Percentiles rank a stretch among this genome's conserved stretches.
Conservation (phyloP, 306 rosid species). For the Mimosa pudica region DNA sequence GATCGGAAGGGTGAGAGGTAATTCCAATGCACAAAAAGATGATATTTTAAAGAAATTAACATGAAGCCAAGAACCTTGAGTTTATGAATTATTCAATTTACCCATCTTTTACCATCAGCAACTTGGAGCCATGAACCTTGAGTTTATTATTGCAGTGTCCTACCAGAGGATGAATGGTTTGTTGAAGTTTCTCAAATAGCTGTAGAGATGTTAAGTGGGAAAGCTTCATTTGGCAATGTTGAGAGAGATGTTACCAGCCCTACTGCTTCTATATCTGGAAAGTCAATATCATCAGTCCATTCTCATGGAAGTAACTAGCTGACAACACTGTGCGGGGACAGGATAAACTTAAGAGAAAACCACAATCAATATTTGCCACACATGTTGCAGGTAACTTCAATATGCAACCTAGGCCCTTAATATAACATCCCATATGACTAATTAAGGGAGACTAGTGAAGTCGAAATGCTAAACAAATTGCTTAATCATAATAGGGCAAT, state of each 20-base stretch:
- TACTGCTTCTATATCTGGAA: constrained; percentile 49
- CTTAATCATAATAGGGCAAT: no score
- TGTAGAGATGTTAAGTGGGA: constrained; percentile 72
- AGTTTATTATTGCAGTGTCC: constrained; percentile 48
- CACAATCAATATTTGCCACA: neutral
- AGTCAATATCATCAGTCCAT: constrained; percentile 48
- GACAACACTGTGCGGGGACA: constrained; percentile 14
- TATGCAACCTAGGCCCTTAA: no score
- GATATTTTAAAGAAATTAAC: no score
- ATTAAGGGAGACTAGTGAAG: no score
- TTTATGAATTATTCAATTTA: neutral
- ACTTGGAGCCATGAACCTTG: constrained; percentile 23
- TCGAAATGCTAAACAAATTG: no score
- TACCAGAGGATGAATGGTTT: constrained; percentile 96
- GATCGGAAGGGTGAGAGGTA: no score
- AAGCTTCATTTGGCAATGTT: constrained; percentile 54
- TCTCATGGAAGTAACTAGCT: constrained; percentile 56
- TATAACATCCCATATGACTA: no score
- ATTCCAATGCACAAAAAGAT: no score
- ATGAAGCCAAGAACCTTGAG: no score
- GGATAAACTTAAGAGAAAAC: constrained; percentile 6
- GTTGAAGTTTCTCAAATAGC: constrained; percentile 90
- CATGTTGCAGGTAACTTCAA: neutral
- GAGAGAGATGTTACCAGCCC: constrained; percentile 73
- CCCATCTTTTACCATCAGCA: neutral